phyloP scores from a whole-genome alignment of 192 early-diverging fungal species.

The Rhizophagus sp. region DNA sequence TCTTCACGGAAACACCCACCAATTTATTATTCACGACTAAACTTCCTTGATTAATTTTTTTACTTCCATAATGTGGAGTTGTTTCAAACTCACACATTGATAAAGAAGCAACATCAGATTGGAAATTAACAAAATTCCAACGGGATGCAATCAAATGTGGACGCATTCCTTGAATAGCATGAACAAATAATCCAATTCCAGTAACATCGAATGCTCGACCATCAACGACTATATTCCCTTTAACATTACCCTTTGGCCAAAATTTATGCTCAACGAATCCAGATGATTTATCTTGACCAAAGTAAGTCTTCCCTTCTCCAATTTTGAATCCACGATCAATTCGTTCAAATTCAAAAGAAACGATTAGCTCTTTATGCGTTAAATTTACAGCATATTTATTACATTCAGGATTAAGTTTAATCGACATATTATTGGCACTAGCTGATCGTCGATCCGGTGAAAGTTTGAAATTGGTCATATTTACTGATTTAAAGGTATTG shows the following conservation, averaged over 20 bases:
- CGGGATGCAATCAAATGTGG: slow-evolving; percentile 80
- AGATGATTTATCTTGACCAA: slow-evolving; percentile 56
- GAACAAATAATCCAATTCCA: slow-evolving; percentile 78
- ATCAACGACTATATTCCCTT: slow-evolving; percentile 72
- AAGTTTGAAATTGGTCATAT: slow-evolving; percentile 72
- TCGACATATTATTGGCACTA: slow-evolving; percentile 72
- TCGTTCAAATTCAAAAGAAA: slow-evolving; percentile 68
- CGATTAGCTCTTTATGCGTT: slow-evolving; percentile 63
- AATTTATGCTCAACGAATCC: slow-evolving; percentile 79
- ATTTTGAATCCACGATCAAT: slow-evolving; percentile 77
- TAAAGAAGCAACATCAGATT: slow-evolving; percentile 60
- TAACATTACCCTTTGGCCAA: slow-evolving; percentile 75
- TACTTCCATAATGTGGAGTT: slow-evolving; percentile 67
- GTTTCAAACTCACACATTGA: slow-evolving; percentile 79
- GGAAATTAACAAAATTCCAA: slow-evolving; percentile 88
- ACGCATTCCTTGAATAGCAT: slow-evolving; percentile 84
- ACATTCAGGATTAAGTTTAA: slow-evolving; percentile 50
- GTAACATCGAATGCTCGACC: slow-evolving; percentile 64
- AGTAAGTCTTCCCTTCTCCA: slow-evolving; percentile 78
- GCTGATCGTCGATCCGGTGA: slow-evolving; percentile 74
- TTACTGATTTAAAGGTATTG: slow-evolving; percentile 73
- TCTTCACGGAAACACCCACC: slow-evolving; percentile 76
- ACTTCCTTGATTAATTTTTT: slow-evolving; percentile 71
- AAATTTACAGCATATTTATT: slow-evolving; percentile 55
- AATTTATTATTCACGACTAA: slow-evolving; percentile 68